A percentile compares a stretch with the other conserved stretches of the same genome.
Conservation (phyloP, 495 filamentous ascomycete genomes). For the Neurospora sp. region DNA sequence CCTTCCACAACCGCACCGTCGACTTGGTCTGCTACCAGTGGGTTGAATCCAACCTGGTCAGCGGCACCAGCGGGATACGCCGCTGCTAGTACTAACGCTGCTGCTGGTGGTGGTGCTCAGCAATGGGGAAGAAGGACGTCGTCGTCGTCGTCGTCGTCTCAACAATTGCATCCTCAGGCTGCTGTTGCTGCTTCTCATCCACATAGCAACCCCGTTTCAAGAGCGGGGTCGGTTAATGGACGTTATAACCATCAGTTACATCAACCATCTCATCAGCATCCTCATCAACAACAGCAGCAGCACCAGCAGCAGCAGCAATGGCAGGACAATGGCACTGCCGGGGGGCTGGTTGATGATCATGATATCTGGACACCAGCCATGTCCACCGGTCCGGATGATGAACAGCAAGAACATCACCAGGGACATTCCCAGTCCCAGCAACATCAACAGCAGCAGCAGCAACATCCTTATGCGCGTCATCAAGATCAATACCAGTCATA, state of each 20-base stretch:
- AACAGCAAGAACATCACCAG: not conserved
- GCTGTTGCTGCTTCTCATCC: not conserved
- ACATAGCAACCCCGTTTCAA: not conserved
- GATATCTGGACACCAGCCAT: constrained; percentile 5
- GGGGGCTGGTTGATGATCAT: not conserved
- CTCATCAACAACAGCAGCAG: not conserved
- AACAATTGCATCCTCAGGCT: not conserved
- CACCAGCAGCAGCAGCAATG: constrained; percentile 1
- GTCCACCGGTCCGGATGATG: not conserved
- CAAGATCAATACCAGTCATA: constrained; percentile 1
- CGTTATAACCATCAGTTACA: not conserved
- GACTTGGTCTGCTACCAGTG: not conserved
- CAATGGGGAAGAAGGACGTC: not conserved
- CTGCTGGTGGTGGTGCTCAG: not conserved
- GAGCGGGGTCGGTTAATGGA: not conserved
- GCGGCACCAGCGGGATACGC: not conserved
- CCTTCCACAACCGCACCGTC: not conserved
- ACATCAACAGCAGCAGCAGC: not conserved
- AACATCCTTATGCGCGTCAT: not conserved
- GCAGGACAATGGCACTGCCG: not conserved
- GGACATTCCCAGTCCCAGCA: not conserved
- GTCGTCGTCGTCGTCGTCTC: not conserved
- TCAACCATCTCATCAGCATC: not conserved
- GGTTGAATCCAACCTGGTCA: not conserved
- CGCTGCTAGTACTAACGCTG: not conserved